These are phyloP conservation scores for Tylopilus plumbeoviolaceoides DNA, from an alignment of 768 basidiomycete genomes.

Conservation along the genomic window DNA sequence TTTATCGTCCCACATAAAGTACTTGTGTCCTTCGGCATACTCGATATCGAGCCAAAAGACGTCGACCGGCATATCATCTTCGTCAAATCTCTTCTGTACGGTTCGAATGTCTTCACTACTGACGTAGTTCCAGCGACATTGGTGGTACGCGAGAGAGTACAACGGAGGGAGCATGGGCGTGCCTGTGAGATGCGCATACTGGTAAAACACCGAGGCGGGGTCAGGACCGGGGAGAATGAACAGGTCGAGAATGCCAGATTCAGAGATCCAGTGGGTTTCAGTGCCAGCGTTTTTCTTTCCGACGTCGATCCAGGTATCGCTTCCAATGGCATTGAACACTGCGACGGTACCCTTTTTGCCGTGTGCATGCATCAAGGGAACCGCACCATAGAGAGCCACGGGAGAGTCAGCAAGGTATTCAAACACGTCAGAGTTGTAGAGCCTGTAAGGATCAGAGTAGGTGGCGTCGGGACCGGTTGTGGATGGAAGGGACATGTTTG, in stretches of 20 bases:
- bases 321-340: constrained; percentile 80
- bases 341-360: constrained; percentile 84
- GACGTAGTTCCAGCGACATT: constrained; percentile 98
- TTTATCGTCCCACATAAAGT: constrained; percentile 95
- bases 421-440: constrained; percentile 95
- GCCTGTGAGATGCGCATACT: constrained; percentile 85
- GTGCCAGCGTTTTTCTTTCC: constrained; percentile 56
- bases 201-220: constrained; percentile 74
- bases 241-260: constrained; percentile 93
- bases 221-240: constrained; percentile 93
- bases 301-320: constrained; percentile 95
- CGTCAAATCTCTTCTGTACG: constrained; percentile 87
- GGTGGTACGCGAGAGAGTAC: constrained; percentile 93
- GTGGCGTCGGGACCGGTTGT: constrained; percentile 75
- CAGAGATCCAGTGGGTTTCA: constrained; percentile 95
- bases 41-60: constrained; percentile 98
- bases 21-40: constrained; percentile 89
- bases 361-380: constrained; percentile 93
- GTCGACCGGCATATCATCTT: constrained; percentile 92
- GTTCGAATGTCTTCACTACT: constrained; percentile 82
- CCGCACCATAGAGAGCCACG: constrained; percentile 85
- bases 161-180: constrained; percentile 83
- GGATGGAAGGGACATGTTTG: constrained; percentile 80
- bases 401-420: constrained; percentile 84
- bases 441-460: constrained; percentile 89